A percentile compares a stretch with the other conserved stretches of the same genome.
Conservation (phyloP, 768 basidiomycete species). For the Tulasnella sp. region DNA sequence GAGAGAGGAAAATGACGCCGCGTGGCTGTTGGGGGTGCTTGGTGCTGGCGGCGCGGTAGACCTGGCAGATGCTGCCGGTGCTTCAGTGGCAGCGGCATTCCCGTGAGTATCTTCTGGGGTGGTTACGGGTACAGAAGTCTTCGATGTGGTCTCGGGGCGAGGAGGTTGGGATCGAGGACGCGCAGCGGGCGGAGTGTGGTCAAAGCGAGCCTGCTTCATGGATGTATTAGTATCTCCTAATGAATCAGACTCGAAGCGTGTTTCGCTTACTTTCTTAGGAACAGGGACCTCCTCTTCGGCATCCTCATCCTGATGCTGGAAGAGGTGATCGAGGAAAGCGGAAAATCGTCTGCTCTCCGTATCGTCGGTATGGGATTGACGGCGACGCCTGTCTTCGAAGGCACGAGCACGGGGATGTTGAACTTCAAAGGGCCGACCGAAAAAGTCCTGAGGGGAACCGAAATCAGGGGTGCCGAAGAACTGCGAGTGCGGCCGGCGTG, state of each 20-base stretch:
- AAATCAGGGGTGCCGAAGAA: neutral
- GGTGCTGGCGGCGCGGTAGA: neutral
- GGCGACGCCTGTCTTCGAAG: neutral
- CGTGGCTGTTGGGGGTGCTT: neutral
- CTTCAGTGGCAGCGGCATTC: neutral
- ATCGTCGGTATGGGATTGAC: neutral
- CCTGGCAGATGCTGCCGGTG: neutral
- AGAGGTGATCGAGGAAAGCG: neutral
- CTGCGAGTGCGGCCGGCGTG: neutral
- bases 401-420: neutral
- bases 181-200: neutral
- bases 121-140: neutral
- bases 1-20: conserved; percentile 43
- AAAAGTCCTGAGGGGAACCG: neutral
- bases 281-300: neutral
- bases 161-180: neutral
- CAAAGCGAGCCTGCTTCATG: conserved; percentile 13
- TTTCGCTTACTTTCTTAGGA: neutral
- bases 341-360: neutral
- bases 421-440: neutral
- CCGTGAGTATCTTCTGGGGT: neutral
- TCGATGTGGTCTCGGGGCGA: neutral
- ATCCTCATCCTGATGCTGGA: neutral
- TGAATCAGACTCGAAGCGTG: neutral
- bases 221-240: neutral